Evolutionary conservation across 2,329 filamentous ascomycete species (phyloP), one percentile per base, ranked within the genome.

Genomic region (Sclerotinia subarctica): DNA sequence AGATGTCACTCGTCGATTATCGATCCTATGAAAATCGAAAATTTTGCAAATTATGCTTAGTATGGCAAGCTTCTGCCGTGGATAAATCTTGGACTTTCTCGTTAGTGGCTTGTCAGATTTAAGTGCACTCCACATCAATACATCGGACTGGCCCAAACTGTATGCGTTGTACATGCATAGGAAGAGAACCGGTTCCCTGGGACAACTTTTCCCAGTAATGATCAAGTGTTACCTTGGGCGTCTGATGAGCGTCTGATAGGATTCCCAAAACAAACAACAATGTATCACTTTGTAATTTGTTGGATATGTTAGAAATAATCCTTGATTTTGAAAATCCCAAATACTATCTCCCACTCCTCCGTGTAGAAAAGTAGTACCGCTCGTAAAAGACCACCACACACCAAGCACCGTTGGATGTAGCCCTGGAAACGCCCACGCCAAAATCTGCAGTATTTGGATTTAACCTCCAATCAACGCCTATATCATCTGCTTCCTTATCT

Each of bases 381-480:
- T 66, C 46, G 44, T 44, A 58, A 59, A 66, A 21, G 26, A 42
- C 32, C 32, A 66, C 44, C 35, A 26, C n/a, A 66, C 29, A 29
- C 54, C 64, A 57, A 47, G 46, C 44, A 58, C 64, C 46, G 26
- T 49, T 60, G 54, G 38, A 54, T 60, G 54, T 21, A 58, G 46
- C 53, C 64, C 64, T 26, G 21, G 29, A 42, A 66, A 66, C 54
- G 64, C 64, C 64, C 64, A 66, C 64, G 54, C 64, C 54, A 38
- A 51, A 66, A 60, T 59, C 52, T 59, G 46, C 42, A 59, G 35
- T 24, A 60, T 59, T 66, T 59, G 64, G 53, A 51, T 38, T 60
- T 51, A 47, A 52, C 46, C 64, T 66, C 64, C 64, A 66, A 64
- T 46, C 64, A 74, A 75, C 74, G 74, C 75, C 74, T 72, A 49